Evolutionary conservation across 192 early-diverging fungal genomes (phyloP), one percentile per base, ranked within the genome.

Genomic region (Rhizoclosmatium globosum): DNA sequence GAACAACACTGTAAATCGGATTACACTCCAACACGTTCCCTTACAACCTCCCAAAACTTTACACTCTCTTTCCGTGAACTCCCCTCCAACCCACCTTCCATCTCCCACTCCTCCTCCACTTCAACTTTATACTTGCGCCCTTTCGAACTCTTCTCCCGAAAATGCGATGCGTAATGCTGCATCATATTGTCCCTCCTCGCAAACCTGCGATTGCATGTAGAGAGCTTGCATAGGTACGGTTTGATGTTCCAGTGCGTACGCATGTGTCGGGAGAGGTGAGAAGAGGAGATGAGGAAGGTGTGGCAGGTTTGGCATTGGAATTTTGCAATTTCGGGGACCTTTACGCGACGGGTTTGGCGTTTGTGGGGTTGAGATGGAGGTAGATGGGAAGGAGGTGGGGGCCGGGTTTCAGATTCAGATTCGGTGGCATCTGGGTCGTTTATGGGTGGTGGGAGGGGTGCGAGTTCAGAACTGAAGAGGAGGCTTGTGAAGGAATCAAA

Each of bases 151-250:
- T 31, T 11, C n/a, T 31, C 38, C 31, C 38, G 11, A 23, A 64
- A 64, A 64, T 64, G 62, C 62, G 62, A 64, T 23, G 19, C 62
- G 31, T 64, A 64, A 31, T 64, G 62, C 31, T 64, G 62, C 62
- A 56, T 15, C 53, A 56, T 56, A n/a, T 56, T 56, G 19, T 56
- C 53, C 53, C 19, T 56, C 11, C 53, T 9, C 11, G 11, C 19
- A n/a, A 56, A 56, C 53, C 53, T 9, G 53, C 53, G 53, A n/a
- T 56, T 56, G 19, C 53, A 56, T n/a, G 53, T 56, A n/a, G 9
- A 9, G 53, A 56, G 53, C 19, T 56, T 56, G 53, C 53, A 56
- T 15, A n/a, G 9, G 53, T 56, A 56, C 9, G 53, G 53, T n/a
- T 56, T 56, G 19, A 56, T n/a, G 19, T n/a, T n/a, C 11, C 19